Conservation (phyloP, 2,329 filamentous ascomycete species). For the Bipolaris zeicola region DNA sequence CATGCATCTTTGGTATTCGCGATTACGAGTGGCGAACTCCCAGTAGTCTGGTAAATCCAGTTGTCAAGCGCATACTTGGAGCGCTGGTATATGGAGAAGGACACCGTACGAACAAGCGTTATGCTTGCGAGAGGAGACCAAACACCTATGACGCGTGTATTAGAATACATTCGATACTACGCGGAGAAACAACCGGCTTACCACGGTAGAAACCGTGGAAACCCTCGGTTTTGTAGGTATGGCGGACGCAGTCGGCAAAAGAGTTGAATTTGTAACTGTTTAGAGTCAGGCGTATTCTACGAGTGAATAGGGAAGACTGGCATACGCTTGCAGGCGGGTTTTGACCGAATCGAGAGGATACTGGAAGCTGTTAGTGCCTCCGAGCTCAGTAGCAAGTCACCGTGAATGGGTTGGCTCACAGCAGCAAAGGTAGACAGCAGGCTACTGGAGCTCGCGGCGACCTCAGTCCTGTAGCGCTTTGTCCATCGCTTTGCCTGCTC, state of each 20-base stretch:
- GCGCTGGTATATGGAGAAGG: conserved; percentile 80
- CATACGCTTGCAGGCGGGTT: conserved; percentile 79
- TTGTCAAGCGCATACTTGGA: conserved; percentile 74
- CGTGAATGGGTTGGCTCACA: conserved; percentile 44
- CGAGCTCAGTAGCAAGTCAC: not conserved
- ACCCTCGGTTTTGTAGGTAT: conserved; percentile 70
- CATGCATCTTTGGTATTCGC: conserved; percentile 73
- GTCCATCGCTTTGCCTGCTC: conserved; percentile 62
- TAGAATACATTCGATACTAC: conserved; percentile 11
- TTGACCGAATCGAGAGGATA: conserved; percentile 90
- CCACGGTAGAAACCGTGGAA: conserved; percentile 58
- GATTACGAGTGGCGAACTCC: conserved; percentile 73
- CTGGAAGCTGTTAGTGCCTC: conserved; percentile 41
- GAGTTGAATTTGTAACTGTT: conserved; percentile 71
- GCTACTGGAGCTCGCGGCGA: conserved; percentile 77
- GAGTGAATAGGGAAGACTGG: conserved; percentile 4
- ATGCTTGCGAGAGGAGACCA: conserved; percentile 80
- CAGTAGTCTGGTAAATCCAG: conserved; percentile 68
- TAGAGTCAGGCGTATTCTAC: conserved; percentile 21
- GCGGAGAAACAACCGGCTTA: conserved; percentile 46
- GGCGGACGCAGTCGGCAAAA: conserved; percentile 73
- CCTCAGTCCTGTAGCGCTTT: conserved; percentile 79
- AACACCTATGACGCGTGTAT: conserved; percentile 59
- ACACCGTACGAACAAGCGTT: conserved; percentile 76
- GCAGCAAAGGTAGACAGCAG: conserved; percentile 77